phyloP scores from a whole-genome alignment of 441 rosid genomes.

The Pelargonium myrrhifolium region DNA sequence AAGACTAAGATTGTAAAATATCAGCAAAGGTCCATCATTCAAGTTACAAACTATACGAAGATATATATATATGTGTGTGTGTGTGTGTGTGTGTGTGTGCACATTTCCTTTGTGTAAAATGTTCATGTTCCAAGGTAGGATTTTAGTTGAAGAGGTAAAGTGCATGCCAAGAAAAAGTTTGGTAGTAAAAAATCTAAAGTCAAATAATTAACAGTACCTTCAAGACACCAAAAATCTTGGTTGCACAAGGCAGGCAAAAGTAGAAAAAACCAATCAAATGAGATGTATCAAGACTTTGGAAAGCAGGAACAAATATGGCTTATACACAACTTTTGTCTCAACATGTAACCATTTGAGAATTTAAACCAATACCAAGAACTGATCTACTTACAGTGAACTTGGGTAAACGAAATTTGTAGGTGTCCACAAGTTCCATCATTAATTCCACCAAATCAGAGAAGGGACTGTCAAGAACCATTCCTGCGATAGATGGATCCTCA shows the following conservation, averaged over 20 bases:
- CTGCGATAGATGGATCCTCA: slow-evolving; percentile 95
- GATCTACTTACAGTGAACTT: slow-evolving; percentile 81
- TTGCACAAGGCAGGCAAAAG: no score
- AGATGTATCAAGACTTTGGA: neutral
- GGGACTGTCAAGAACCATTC: slow-evolving; percentile 97
- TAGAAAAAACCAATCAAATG: no score
- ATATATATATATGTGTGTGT: no score
- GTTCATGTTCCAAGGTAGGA: neutral
- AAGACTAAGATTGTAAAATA: no score
- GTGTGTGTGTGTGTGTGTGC: no score
- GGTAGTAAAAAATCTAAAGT: neutral
- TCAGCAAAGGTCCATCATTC: no score
- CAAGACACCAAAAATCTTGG: no score
- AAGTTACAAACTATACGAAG: no score
- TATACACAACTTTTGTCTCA: neutral
- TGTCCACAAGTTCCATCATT: slow-evolving; percentile 96
- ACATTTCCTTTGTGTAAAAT: no score
- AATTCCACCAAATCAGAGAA: slow-evolving; percentile 95
- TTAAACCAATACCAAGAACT: slow-evolving; percentile 2
- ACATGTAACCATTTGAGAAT: neutral
- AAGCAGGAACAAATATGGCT: neutral
- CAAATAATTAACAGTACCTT: no score
- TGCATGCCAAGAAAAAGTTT: neutral
- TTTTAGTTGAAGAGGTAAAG: neutral
- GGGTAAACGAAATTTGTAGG: slow-evolving; percentile 74